Conservation (phyloP, 1,284 basidiomycete species). For the Austroboletus niveus region DNA sequence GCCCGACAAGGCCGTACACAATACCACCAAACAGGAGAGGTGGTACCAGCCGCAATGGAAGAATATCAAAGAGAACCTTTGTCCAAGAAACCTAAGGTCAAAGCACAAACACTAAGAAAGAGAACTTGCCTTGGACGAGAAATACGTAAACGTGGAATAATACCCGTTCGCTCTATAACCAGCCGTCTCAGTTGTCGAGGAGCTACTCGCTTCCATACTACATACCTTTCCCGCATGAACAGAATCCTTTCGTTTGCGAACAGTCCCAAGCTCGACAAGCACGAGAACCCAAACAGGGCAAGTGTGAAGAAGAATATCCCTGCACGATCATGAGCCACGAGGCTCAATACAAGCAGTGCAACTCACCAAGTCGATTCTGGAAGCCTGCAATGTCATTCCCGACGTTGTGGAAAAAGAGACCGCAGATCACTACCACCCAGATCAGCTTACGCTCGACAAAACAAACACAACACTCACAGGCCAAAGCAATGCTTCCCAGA, state of each 20-base stretch:
- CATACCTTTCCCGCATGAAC: conserved; percentile 93
- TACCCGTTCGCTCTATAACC: conserved; percentile 85
- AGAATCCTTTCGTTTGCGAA: conserved; percentile 94
- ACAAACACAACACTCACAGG: conserved; percentile 51
- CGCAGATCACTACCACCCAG: conserved; percentile 65
- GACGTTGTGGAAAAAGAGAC: conserved; percentile 78
- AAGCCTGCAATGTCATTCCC: conserved; percentile 93
- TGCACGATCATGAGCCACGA: conserved; percentile 21
- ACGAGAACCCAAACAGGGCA: conserved; percentile 94
- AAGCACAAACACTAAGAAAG: neutral
- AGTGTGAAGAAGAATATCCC: conserved; percentile 97
- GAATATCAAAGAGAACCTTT: conserved; percentile 90
- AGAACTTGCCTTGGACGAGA: conserved; percentile 78
- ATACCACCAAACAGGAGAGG: conserved; percentile 94
- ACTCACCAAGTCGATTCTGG: conserved; percentile 79
- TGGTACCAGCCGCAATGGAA: conserved; percentile 91
- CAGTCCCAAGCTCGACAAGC: conserved; percentile 86
- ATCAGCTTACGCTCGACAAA: conserved; percentile 9
- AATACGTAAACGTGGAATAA: conserved; percentile 94
- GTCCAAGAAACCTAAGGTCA: neutral
- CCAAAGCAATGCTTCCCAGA: conserved; percentile 77
- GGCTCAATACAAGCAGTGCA: neutral
- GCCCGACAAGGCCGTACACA: conserved; percentile 89
- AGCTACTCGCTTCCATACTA: neutral
- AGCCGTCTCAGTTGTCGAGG: conserved; percentile 2